These are phyloP conservation scores for Pseudonitzschia multiseries DNA, from an alignment of 108 stramenopile species.

Conservation along the genomic window DNA sequence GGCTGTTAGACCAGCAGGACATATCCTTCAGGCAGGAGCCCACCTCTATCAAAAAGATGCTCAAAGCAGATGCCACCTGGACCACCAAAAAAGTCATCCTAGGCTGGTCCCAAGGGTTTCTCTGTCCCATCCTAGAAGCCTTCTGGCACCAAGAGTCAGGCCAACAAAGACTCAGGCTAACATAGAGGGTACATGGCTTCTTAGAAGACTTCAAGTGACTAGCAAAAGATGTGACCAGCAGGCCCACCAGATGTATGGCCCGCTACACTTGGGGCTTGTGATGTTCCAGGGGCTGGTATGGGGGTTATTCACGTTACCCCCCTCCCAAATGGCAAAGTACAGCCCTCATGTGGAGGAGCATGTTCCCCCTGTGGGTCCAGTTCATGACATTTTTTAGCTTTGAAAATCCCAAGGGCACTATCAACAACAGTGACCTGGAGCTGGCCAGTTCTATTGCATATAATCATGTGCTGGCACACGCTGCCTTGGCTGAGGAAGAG, in stretches of 20 bases:
- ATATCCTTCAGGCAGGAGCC: slow-evolving; percentile 36
- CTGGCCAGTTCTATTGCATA: too few species aligned
- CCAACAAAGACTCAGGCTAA: slow-evolving; percentile 11
- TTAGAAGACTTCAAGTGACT: slow-evolving; percentile 29
- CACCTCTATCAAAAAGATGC: slow-evolving; percentile 50
- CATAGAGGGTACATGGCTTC: slow-evolving; percentile 10
- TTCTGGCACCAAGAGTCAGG: slow-evolving; percentile 10
- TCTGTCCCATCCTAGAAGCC: slow-evolving; percentile 44
- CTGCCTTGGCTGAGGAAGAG: too few species aligned
- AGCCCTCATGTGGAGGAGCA: too few species aligned
- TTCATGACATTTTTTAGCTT: too few species aligned
- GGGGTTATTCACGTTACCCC: too few species aligned
- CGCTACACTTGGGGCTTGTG: slow-evolving; percentile 20
- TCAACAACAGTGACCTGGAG: too few species aligned
- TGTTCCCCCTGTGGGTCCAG: too few species aligned
- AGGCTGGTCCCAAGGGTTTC: slow-evolving; percentile 15
- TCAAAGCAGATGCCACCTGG: too few species aligned
- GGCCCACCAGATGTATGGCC: slow-evolving; percentile 45
- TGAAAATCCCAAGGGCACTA: too few species aligned
- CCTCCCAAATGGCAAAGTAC: too few species aligned
- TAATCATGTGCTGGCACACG: too few species aligned
- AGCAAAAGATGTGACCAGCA: neutral
- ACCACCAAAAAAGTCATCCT: too few species aligned
- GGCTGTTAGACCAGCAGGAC: slow-evolving; percentile 15
- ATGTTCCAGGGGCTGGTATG: slow-evolving; percentile 34